Percentiles rank a stretch among this genome's conserved stretches.
These are phyloP conservation scores for Irpex lacteus DNA, from an alignment of 1,284 basidiomycete species.

Conservation along the genomic window DNA sequence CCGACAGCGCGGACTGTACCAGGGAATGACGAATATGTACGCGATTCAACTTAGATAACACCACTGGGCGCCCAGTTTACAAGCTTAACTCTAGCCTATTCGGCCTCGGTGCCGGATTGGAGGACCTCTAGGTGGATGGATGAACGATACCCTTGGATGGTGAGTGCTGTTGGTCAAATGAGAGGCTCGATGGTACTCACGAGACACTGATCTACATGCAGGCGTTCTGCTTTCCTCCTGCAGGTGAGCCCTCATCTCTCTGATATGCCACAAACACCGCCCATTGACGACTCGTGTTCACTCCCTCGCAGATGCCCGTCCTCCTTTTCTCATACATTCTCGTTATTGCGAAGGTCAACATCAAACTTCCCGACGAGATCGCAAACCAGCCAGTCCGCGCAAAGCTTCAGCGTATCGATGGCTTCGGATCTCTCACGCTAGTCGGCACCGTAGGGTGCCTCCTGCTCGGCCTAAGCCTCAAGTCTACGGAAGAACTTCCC, in stretches of 20 bases:
- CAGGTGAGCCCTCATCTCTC: conserved; percentile 42
- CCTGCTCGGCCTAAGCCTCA: conserved; percentile 76
- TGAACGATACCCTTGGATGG: conserved; percentile 85
- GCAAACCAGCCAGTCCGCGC: conserved; percentile 55
- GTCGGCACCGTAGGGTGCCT: conserved; percentile 72
- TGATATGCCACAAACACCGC: conserved; percentile 16
- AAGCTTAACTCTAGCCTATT: conserved; percentile 48
- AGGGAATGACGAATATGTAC: conserved; percentile 86
- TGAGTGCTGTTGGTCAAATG: conserved; percentile 33
- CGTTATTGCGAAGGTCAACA: conserved; percentile 74
- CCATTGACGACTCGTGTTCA: conserved; percentile 14
- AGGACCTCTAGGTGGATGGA: conserved; percentile 86
- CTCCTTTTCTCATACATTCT: conserved; percentile 67
- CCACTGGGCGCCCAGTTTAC: conserved; percentile 11
- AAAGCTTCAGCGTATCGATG: conserved; percentile 79
- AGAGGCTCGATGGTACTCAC: conserved; percentile 1
- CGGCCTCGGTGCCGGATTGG: conserved; percentile 80
- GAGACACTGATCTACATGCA: conserved; percentile 27
- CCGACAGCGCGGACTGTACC: conserved; percentile 83
- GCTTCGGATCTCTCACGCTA: conserved; percentile 76
- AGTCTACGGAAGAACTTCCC: conserved; percentile 76
- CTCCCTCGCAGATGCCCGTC: conserved; percentile 60
- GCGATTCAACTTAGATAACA: conserved; percentile 22
- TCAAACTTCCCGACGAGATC: conserved; percentile 57
- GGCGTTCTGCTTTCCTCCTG: conserved; percentile 67